Base-by-base conservation (phyloP, 495 filamentous ascomycete genomes). In the Geopyxis carbonaria region DNA sequence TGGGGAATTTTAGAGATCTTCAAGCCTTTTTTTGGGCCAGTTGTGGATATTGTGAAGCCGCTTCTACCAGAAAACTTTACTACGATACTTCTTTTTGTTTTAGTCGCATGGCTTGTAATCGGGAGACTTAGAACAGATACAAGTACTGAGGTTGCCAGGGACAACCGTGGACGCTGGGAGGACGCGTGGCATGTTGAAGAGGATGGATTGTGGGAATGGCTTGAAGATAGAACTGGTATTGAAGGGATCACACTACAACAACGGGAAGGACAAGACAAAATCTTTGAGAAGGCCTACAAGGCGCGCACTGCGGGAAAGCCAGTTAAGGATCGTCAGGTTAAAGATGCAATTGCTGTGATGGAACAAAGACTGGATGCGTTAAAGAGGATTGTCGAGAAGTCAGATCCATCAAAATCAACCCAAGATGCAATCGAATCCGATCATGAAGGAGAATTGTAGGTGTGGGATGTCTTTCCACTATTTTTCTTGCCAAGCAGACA, bases 111-210 rank as follows among this genome's bases (percentile, higher is more conserved):
- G 45, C 61, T 69, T 30, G 31, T 52, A 46, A 4, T 27, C 35
- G 27, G 36, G 34, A 3, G 24, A 43, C 14, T 51, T 56, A 14
- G 57, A 55, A 19, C 56, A 55, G 20, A 49, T 60, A 33, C 48
- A 59, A n/a, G 46, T 50, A 16, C 45, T 48, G 23, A 41, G 38
- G 4, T 21, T 53, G 41, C 27, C 62, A 53, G 40, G 57, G 52
- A 36, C 53, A 34, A 31, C 45, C 56, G 11, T 52, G 53, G 13
- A 44, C 53, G 43, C 45, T 97, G 94, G 56, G 87, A 95, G 45
- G 78, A 93, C 59, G 76, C 93, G 48, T 97, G 89, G 89, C 68
- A 73, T 13, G 62, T 70, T 13, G 89, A 95, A 51, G 89, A 97
- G 55, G 81, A 72, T 47, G 82, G 86, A 39, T 62, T 97, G 6